Evolutionary conservation across 768 basidiomycete species (phyloP).

Genomic region (Suillus ampliporus): DNA sequence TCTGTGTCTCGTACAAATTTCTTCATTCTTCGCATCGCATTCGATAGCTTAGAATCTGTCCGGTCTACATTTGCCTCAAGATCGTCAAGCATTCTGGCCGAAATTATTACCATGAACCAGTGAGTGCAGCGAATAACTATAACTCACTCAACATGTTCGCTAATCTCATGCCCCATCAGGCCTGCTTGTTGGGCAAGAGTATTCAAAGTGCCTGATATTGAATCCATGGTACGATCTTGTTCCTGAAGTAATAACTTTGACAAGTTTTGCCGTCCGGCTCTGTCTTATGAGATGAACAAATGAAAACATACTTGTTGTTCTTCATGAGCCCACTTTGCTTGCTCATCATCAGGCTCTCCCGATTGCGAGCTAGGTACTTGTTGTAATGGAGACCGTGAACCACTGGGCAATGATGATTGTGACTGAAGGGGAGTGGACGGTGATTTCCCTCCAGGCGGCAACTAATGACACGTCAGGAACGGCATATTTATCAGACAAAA

Average conservation of each 20-base stretch:
- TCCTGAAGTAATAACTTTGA: slow-evolving; percentile 80
- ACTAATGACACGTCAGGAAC: neutral
- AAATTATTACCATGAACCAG: neutral
- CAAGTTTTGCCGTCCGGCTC: neutral
- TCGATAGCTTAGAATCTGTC: slow-evolving; percentile 67
- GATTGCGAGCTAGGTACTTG: slow-evolving; percentile 17
- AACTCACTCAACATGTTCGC: slow-evolving; percentile 87
- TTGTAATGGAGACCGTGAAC: slow-evolving; percentile 21
- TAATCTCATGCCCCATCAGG: slow-evolving; percentile 92
- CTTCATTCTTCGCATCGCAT: slow-evolving; percentile 71
- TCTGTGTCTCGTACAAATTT: slow-evolving; percentile 88
- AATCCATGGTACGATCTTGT: slow-evolving; percentile 89
- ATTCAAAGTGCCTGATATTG: slow-evolving; percentile 84
- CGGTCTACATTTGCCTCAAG: slow-evolving; percentile 74
- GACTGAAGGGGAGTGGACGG: slow-evolving; percentile 18
- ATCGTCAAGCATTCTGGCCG: slow-evolving; percentile 76
- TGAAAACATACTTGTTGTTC: slow-evolving; percentile 75
- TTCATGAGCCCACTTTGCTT: slow-evolving; percentile 81
- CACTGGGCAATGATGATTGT: slow-evolving; percentile 26
- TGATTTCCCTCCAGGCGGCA: slow-evolving; percentile 3
- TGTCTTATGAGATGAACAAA: neutral
- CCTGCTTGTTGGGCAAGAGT: slow-evolving; percentile 91
- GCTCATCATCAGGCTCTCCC: slow-evolving; percentile 58
- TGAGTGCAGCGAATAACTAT: slow-evolving; percentile 16
- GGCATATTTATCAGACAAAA: neutral